These are phyloP conservation scores for Suillus bovinus DNA, from an alignment of 768 basidiomycete genomes.

Conservation along the genomic window DNA sequence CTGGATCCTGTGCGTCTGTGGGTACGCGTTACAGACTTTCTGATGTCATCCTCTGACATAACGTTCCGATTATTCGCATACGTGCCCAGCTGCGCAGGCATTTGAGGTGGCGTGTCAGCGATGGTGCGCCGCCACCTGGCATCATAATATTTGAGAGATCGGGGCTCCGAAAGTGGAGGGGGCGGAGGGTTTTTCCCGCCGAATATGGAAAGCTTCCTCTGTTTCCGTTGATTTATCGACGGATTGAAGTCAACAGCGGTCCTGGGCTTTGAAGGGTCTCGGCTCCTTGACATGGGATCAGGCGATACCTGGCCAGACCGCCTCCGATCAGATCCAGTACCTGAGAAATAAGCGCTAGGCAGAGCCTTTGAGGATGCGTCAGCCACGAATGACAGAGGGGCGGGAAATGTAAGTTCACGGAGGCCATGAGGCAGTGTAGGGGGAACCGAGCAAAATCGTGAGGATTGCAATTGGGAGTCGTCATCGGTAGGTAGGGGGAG, in stretches of 20 bases:
- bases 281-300: constrained; percentile 10
- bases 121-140: constrained; percentile 49
- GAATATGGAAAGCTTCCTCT: constrained; percentile 40
- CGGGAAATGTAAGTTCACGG: constrained; percentile 71
- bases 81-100: constrained; percentile 11
- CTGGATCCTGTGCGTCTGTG: constrained; percentile 44
- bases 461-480: constrained; percentile 35
- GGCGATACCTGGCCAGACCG: constrained; percentile 24
- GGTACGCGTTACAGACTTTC: constrained; percentile 32
- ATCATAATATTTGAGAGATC: constrained; percentile 46
- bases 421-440: constrained; percentile 31
- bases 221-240: constrained; percentile 18
- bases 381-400: constrained; percentile 58
- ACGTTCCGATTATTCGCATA: constrained; percentile 30
- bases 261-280: constrained; percentile 6
- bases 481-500: constrained; percentile 47
- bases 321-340: constrained; percentile 2
- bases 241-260: constrained; percentile 4
- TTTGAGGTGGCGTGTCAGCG: background rate
- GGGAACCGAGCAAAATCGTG: constrained; percentile 18
- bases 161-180: constrained; percentile 49
- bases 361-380: constrained; percentile 18
- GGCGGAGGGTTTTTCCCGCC: constrained; percentile 34
- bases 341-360: constrained; percentile 13
- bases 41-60: constrained; percentile 43